Evolutionary conservation across 441 rosid genomes (phyloP), one percentile per base, ranked within the genome.

Genomic region (Croton setiger): DNA sequence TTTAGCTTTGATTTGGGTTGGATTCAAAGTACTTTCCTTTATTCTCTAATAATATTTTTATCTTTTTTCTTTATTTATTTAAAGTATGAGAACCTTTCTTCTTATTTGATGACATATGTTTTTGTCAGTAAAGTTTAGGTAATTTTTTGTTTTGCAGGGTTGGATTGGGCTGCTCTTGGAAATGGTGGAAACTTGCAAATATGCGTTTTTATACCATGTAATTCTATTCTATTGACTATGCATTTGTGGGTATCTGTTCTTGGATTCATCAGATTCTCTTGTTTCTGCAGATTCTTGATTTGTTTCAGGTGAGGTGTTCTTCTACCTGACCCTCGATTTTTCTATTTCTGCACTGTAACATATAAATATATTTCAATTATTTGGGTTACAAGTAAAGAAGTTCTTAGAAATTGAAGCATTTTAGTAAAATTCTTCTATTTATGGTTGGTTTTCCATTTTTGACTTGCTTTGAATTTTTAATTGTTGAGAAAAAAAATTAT

Each of bases 241-340:
- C 61, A 31, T 72, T 71, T 64, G 55, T 74, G 82, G 75, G 79
- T 35, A 69, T 53, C 80, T 80, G 84, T 69, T 79, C 64, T 77
- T 67, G 69, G 72, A 80, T 74, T 80, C 76, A 52, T 76, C 74
- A 77, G 79, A 74, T 78, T 83, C 84, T 77, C 1, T 71, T 78
- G 75, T 77, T 77, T 84, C 76, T 60, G 75, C 81, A 69, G 72
- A 74, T 80, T 81, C 73, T 80, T 75, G 69, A 65, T 68, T 80
- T 55, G 65, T 67, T 69, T 79, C 75, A 67, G 87, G 86, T 78
- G 64, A 76, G 63, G 3, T 39, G 43, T 62, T 49, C 55, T 62
- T 49, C 55, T 74, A 72, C 45, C 20, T 61, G 60, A 44, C 57
- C 11, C 72, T 54, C 13, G 4, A 39, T 36, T 53, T 15, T 20